phyloP scores from a whole-genome alignment of 371 early-diverging fungal species.

The Mortierella sp. region DNA sequence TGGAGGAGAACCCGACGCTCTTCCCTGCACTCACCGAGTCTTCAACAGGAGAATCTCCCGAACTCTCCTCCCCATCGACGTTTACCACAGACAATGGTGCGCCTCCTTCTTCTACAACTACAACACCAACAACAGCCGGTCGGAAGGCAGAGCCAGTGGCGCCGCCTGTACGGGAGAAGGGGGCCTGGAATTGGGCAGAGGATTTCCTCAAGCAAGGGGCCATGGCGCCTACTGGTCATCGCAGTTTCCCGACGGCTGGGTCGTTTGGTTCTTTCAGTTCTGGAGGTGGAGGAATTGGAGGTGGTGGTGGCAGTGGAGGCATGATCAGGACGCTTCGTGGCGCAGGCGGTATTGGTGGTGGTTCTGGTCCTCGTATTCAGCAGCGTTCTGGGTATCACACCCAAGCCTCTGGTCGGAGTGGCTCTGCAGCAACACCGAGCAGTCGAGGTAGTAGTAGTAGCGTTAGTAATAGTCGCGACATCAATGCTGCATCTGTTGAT shows the following conservation, averaged over 20 bases:
- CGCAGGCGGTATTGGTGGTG: not conserved
- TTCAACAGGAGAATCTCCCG: not conserved
- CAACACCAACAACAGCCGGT: not conserved
- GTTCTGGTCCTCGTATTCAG: not conserved
- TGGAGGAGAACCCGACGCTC: constrained; percentile 43
- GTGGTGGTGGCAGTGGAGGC: constrained; percentile 9
- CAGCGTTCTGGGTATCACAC: constrained; percentile 15
- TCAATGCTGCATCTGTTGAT: not conserved
- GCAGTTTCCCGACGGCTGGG: constrained; percentile 15
- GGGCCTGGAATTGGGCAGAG: constrained; percentile 23
- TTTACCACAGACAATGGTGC: not conserved
- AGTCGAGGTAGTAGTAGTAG: not conserved
- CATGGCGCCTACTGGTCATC: constrained; percentile 27
- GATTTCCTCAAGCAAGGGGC: constrained; percentile 18
- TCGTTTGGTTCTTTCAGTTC: constrained; percentile 9
- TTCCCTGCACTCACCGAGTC: not conserved
- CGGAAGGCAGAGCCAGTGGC: not conserved
- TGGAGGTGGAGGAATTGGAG: not conserved
- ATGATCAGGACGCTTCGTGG: constrained; percentile 24
- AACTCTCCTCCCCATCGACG: not conserved
- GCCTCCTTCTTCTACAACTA: not conserved
- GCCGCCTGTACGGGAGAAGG: constrained; percentile 11
- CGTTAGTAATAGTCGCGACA: not conserved
- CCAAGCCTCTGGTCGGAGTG: not conserved
- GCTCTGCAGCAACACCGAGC: not conserved